Evolutionary conservation across 164 flowering plant genomes (phyloP).

Genomic region (Sedum album): DNA sequence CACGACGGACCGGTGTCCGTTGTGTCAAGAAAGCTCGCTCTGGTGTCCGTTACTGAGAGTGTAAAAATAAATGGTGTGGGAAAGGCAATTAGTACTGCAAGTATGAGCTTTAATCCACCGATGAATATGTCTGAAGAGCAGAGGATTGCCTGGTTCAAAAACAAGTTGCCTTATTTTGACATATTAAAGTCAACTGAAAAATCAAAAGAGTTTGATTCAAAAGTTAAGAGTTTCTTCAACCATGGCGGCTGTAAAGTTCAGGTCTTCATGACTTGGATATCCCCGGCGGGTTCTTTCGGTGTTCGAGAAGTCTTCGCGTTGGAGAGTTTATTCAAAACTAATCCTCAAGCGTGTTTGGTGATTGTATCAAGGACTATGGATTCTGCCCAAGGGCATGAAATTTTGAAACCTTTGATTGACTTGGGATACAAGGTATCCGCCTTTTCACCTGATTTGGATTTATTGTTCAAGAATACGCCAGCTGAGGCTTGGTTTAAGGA

Average conservation of each 20-base stretch:
- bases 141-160: slow-evolving; percentile 25
- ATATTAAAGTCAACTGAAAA: slow-evolving; percentile 25
- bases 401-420: slow-evolving; percentile 40
- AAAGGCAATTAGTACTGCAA: slow-evolving; percentile 4
- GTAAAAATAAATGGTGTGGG: background rate
- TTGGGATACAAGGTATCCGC: slow-evolving; percentile 40
- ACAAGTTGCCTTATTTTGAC: slow-evolving; percentile 19
- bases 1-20: background rate
- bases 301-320: slow-evolving; percentile 43
- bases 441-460: slow-evolving; percentile 46
- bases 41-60: slow-evolving; percentile 12
- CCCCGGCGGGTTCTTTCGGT: slow-evolving; percentile 38
- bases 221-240: slow-evolving; percentile 27
- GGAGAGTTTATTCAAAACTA: slow-evolving; percentile 61
- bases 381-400: slow-evolving; percentile 29
- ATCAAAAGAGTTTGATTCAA: slow-evolving; percentile 23
- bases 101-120: slow-evolving; percentile 16
- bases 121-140: slow-evolving; percentile 18
- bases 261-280: slow-evolving; percentile 91
- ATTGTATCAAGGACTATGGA: slow-evolving; percentile 61
- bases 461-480: slow-evolving; percentile 51
- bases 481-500: slow-evolving; percentile 58
- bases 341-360: slow-evolving; percentile 61
- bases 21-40: background rate
- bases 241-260: slow-evolving; percentile 27